Percentiles rank a stretch among this genome's conserved stretches.
Evolutionary conservation across 176 grass and related monocot species (phyloP).

Genomic region (Oryza glumipatula): DNA sequence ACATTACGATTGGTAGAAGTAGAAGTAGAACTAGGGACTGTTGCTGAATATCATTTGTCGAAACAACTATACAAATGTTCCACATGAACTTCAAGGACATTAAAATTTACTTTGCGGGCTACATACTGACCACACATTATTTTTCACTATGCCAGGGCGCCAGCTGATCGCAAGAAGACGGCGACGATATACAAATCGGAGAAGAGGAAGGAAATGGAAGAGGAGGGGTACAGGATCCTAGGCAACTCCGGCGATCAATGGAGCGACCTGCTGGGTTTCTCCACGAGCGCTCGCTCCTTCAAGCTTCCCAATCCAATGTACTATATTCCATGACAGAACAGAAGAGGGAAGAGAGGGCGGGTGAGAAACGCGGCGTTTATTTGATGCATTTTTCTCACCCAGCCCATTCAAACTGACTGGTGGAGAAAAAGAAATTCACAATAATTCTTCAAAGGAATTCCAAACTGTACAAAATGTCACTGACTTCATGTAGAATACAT

Average conservation of each 20-base stretch:
- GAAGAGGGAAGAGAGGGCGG: not conserved
- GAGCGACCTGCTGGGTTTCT: slow-evolving; percentile 76
- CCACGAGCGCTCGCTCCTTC: slow-evolving; percentile 70
- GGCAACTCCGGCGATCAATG: slow-evolving; percentile 91
- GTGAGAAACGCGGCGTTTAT: slow-evolving; percentile 34
- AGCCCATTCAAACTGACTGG: slow-evolving; percentile 17
- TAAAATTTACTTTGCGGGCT: not conserved
- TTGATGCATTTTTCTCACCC: not conserved
- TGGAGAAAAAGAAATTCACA: not conserved
- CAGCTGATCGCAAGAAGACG: slow-evolving; percentile 56
- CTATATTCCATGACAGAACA: slow-evolving; percentile 51
- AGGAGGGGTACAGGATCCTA: slow-evolving; percentile 70
- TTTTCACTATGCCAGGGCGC: slow-evolving; percentile 42
- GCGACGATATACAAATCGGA: slow-evolving; percentile 65
- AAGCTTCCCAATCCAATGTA: slow-evolving; percentile 93
- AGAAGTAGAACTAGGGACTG: not conserved
- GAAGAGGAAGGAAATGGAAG: slow-evolving; percentile 66
- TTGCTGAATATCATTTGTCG: not conserved
- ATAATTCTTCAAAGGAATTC: slow-evolving; percentile 28
- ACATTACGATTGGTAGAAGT: not conserved
- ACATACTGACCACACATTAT: not conserved
- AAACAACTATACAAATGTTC: not conserved
- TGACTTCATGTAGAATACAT: slow-evolving; percentile 20
- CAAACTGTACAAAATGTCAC: slow-evolving; percentile 29
- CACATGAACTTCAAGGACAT: not conserved